These are phyloP conservation scores for Megacollybia platyphylla DNA, from an alignment of 1,284 basidiomycete species.

Conservation along the genomic window DNA sequence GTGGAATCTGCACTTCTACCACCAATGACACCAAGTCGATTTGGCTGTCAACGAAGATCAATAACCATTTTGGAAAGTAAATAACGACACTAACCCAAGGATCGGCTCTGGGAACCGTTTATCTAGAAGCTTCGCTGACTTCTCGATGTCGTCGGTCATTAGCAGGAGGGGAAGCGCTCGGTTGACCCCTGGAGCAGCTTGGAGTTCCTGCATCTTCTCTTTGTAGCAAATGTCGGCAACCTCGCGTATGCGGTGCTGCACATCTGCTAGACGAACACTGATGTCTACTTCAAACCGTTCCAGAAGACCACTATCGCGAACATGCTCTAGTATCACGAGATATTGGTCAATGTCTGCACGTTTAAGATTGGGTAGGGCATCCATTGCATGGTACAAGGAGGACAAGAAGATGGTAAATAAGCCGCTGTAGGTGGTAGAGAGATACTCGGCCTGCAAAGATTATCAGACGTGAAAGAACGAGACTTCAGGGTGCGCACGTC, in stretches of 20 bases:
- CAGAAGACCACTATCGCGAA: constrained; percentile 58
- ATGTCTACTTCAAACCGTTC: constrained; percentile 58
- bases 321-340: constrained; percentile 56
- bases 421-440: constrained; percentile 50
- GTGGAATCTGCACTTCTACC: constrained; percentile 61
- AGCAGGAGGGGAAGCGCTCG: constrained; percentile 68
- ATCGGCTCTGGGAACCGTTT: constrained; percentile 79
- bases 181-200: constrained; percentile 60
- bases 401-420: constrained; percentile 86
- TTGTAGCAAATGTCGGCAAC: constrained; percentile 64
- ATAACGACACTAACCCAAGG: constrained; percentile 44
- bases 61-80: background rate
- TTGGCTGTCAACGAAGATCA: constrained; percentile 20
- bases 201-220: constrained; percentile 56
- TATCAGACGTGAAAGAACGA: constrained; percentile 3
- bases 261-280: constrained; percentile 48
- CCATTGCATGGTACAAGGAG: constrained; percentile 76
- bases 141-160: constrained; percentile 86
- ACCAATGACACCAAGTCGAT: constrained; percentile 75
- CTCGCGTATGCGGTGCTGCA: constrained; percentile 58
- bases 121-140: constrained; percentile 69
- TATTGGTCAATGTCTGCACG: constrained; percentile 53
- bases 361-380: constrained; percentile 61
- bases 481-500: constrained; percentile 48
- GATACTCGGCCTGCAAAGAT: constrained; percentile 40